Base-by-base conservation (phyloP, 192 early-diverging fungal genomes). In the Geosiphon pyriformis region DNA sequence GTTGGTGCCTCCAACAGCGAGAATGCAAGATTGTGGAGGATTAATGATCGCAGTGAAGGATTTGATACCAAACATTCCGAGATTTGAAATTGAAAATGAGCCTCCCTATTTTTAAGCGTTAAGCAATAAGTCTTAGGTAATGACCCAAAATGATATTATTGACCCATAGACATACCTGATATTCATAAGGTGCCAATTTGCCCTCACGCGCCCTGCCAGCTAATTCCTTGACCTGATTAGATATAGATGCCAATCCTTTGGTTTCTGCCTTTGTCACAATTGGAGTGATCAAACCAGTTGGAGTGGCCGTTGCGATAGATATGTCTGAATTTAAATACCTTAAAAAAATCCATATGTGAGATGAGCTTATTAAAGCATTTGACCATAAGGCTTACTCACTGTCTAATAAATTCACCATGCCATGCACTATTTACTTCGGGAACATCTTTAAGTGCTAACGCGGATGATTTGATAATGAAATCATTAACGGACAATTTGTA, bases 401-500 rank as follows among this genome's bases (percentile, higher is more conserved):
- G 91, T 59, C 96, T 84, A 76, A 98, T 94, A 70, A 89, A 93
- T 52, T 89, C 88, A 37, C 77, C 77, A 71, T 79, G 72, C 91
- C 91, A 94, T 15, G 90, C 80, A 66, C 83, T 87, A 88, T 98
- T 98, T 64, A 92, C 93, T 55, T 92, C 94, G 25, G 96, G 96
- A 4, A 97, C 92, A 63, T 89, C 90, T 74, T 87, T 85, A 47
- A 98, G 82, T 12, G 95, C 90, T 52, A 92, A 82, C 62, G 87
- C 88, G 20, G 92, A 85, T 0, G 96, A 93, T 87, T 98, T 98
- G 83, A 98, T 87, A 30, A 98, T 85, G 75, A 98, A 97, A 78
- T 98, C 96, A 74, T 98, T 98, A 72, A 98, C 90, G 26, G 94
- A 97, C 31, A 98, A 80, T 83, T 98, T 98, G 89, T 89, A 96